Percentiles rank a stretch among this genome's conserved stretches.
These are phyloP conservation scores for Nicotiana obtusifolia DNA, from an alignment of 257 asterid species.

Conservation along the genomic window DNA sequence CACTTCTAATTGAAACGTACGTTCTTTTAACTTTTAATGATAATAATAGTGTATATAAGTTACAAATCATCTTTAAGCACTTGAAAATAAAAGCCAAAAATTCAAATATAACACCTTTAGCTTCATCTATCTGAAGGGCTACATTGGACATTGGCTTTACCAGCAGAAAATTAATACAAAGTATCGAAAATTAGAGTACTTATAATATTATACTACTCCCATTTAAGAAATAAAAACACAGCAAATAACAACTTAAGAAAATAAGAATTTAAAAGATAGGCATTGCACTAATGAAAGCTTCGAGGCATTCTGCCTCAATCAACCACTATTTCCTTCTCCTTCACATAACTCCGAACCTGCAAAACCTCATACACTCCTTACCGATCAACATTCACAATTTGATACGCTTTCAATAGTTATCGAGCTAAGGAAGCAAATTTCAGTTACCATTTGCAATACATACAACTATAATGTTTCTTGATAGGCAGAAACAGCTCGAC, in stretches of 20 bases:
- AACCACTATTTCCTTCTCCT: not conserved
- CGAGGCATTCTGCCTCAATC: not conserved
- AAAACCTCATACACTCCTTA: too few species aligned
- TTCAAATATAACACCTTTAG: not conserved
- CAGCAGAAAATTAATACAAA: too few species aligned
- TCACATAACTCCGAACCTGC: not conserved
- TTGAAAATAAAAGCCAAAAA: not conserved
- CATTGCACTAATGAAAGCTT: too few species aligned
- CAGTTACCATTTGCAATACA: too few species aligned
- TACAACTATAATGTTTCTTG: not conserved
- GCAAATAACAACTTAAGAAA: not conserved
- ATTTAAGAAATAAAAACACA: not conserved
- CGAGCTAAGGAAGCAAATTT: not conserved
- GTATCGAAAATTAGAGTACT: too few species aligned
- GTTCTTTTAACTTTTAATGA: too few species aligned
- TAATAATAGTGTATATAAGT: too few species aligned
- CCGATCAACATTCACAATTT: not conserved
- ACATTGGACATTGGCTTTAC: too few species aligned
- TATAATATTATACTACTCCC: not conserved
- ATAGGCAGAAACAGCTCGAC: not conserved
- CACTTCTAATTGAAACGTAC: too few species aligned
- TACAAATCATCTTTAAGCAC: not conserved
- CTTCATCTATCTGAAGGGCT: too few species aligned
- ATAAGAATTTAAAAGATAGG: not conserved
- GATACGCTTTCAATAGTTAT: not conserved